phyloP scores from a whole-genome alignment of 2,329 filamentous ascomycete species.

The Ophiobolus disseminans region DNA sequence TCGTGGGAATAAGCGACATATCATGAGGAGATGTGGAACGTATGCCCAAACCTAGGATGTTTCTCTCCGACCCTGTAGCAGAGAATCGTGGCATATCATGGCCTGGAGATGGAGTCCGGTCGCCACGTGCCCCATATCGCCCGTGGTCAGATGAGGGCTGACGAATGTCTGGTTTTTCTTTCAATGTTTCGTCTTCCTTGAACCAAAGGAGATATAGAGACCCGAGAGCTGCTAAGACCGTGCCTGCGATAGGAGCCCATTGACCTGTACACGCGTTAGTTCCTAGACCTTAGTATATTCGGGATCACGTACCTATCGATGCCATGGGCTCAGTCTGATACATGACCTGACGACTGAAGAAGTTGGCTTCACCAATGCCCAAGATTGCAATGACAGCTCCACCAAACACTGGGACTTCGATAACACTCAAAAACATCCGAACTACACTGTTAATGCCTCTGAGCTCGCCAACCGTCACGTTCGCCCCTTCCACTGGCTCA shows the following conservation, averaged over 20 bases:
- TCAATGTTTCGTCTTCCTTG: conserved; percentile 37
- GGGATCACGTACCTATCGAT: conserved; percentile 56
- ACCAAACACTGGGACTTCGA: conserved; percentile 66
- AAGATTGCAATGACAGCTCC: conserved; percentile 66
- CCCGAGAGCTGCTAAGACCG: conserved; percentile 63
- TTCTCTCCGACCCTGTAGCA: background rate
- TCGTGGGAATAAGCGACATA: conserved; percentile 18
- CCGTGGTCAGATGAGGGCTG: conserved; percentile 6
- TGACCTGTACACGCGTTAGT: conserved; percentile 49
- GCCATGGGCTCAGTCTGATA: conserved; percentile 69
- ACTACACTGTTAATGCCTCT: conserved; percentile 50
- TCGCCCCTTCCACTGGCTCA: conserved; percentile 60
- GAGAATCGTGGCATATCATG: conserved; percentile 1
- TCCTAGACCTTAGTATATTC: background rate
- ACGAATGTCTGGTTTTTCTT: conserved; percentile 12
- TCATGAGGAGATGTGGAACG: conserved; percentile 22
- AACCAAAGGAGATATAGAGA: conserved; percentile 63
- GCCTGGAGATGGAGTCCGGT: conserved; percentile 9
- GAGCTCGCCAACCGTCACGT: conserved; percentile 61
- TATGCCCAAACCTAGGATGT: conserved; percentile 14
- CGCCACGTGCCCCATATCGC: conserved; percentile 32
- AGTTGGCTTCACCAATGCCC: conserved; percentile 68
- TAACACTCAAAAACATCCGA: conserved; percentile 45
- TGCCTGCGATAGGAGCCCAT: conserved; percentile 67
- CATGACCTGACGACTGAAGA: conserved; percentile 63